Evolutionary conservation across 306 rosid species (phyloP), one percentile per base, ranked within the genome.

Genomic region (Trifolium dubium): DNA sequence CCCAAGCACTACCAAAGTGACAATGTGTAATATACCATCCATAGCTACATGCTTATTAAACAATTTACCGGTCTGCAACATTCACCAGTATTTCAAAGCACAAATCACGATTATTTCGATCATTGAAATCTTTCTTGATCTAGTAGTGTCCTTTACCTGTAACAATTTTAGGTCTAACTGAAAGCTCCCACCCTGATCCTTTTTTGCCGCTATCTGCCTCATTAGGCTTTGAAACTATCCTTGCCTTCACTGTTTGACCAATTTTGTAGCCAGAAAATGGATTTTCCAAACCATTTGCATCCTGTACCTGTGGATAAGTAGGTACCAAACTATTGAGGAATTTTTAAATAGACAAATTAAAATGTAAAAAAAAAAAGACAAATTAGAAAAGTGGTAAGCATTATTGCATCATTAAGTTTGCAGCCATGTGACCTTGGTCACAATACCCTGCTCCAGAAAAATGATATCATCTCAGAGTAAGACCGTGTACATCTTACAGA

Each of bases 211-310:
- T 84, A 75, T 77, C 81, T 60, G 74, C 73, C 71, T 80, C 86
- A 73, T 82, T 91, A 72, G 88, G 91, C 82, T 80, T 88, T 65
- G 92, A 89, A 69, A 92, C 80, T 54, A 92, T 84, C 82, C 83
- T 87, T 75, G 97, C 92, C 4, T 74, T 84, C 78, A 92, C 89
- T 14, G 85, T 87, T 86, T 92, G 91, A 72, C 99, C 99, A 83
- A 92, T 69, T 80, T 80, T 88, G 79, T 84, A 87, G 75, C 80
- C 47, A 76, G 86, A 63, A 62, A 92, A 88, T 29, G 97, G 97
- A 75, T 81, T 84, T 87, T 87, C 96, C 74, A 73, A 31, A 75
- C 18, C 72, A 74, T 76, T 80, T 68, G 72, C 85, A 74, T 89
- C 87, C 17, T 86, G 74, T 72, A 91, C 84, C 98, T 93, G 90